Evolutionary conservation across 2,329 filamentous ascomycete genomes (phyloP).

Genomic region (Fulvia fulva): DNA sequence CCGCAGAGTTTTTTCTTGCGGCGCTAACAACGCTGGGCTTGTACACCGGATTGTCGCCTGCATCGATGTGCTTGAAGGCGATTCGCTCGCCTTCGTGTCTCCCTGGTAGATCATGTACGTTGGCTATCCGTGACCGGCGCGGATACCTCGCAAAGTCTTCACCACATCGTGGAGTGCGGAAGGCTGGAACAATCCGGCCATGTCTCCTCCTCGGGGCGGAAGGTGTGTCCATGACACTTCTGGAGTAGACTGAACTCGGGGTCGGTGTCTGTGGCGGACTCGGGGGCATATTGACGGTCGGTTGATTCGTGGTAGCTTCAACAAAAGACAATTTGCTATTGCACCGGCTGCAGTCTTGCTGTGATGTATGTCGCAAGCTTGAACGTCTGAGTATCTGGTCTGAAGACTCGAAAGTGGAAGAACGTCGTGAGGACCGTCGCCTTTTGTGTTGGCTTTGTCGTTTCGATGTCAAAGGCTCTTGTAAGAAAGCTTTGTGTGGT

Average conservation of each 20-base stretch:
- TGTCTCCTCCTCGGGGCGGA: neutral
- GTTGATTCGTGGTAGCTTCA: neutral
- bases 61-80: neutral
- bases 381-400: neutral
- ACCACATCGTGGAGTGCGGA: neutral
- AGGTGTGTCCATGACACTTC: neutral
- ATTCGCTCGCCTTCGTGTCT: no score
- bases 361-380: neutral
- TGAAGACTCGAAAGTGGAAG: neutral
- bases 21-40: neutral
- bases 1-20: neutral
- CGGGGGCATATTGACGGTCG: neutral
- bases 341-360: neutral
- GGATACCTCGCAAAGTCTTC: neutral
- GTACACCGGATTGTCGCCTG: neutral
- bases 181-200: neutral
- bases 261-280: neutral
- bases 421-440: neutral
- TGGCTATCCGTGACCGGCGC: neutral
- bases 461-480: neutral
- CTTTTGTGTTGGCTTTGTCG: neutral
- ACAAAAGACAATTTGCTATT: neutral
- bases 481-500: neutral
- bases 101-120: neutral
- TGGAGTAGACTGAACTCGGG: neutral